Evolutionary conservation across 495 filamentous ascomycete genomes (phyloP), one percentile per base, ranked within the genome.

Genomic region (Tetracladium setigerum): DNA sequence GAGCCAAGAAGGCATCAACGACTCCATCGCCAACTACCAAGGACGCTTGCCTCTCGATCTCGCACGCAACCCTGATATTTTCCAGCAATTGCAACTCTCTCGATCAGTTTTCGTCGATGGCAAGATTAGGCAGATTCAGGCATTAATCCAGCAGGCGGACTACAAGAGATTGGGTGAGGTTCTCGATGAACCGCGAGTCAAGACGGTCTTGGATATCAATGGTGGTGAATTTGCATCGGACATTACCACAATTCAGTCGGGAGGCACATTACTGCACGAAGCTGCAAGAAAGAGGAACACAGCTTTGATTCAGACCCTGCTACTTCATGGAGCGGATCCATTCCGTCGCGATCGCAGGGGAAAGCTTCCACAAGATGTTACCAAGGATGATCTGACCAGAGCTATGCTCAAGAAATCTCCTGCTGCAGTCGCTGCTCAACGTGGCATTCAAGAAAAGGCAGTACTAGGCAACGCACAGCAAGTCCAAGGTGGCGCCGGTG

Each of bases 321-420:
- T 98, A 33, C 79, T 95, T 38, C 94, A 98, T 60, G 94, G 92
- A 2, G 92, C 92, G n/a, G 92, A 98, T 67, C 92, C 92, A 1
- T 98, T 98, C 64, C 48, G 87, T 36, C 79, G 94, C 39, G 92
- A 98, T 64, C 87, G 87, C 49, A 92, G 87, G 67, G 94, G 92
- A 7, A 96, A 95, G 62, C 73, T 98, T 19, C 89, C 92, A 15
- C 92, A 98, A 63, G 91, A 97, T 66, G 83, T 95, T 15, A 98
- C 92, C 16, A 97, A 96, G 60, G 92, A 98, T 64, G 92, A 98
- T 50, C 79, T 77, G 48, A 95, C 84, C 1, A 74, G 80, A 34
- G 81, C 82, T 5, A 87, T 97, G 57, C 68, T 98, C 39, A 98
- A 95, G 66, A 87, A 81, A 55, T 96, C 91, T 0, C 94, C 94